Percentiles rank a stretch among this genome's conserved stretches.
Evolutionary conservation across 257 asterid genomes (phyloP).

Genomic region (Thymus mandschuricus): DNA sequence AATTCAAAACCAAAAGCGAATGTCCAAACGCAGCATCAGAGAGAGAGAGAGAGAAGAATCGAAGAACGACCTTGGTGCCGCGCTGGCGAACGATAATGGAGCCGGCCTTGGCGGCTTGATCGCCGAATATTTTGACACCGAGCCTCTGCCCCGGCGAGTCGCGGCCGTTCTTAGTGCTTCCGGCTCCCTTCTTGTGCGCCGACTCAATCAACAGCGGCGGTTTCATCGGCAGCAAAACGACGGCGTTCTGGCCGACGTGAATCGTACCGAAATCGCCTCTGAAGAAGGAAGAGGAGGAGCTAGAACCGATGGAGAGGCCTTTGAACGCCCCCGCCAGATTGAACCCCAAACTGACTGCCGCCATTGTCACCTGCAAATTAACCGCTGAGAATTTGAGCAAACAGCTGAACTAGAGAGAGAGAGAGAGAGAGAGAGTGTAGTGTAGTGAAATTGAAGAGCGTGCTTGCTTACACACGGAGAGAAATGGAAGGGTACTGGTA

Average conservation of each 20-base stretch:
- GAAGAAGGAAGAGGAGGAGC: constrained; percentile 57
- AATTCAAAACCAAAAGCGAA: not conserved
- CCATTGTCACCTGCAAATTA: constrained; percentile 49
- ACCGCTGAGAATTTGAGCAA: not conserved
- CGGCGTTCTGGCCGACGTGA: constrained; percentile 39
- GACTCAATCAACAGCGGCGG: constrained; percentile 72
- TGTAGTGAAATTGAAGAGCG: not conserved
- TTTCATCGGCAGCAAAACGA: constrained; percentile 62
- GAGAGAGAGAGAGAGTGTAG: not conserved
- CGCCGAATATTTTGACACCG: constrained; percentile 94
- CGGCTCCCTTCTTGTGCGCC: constrained; percentile 98
- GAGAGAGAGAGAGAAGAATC: not conserved
- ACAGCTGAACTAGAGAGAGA: too few species aligned
- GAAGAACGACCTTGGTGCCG: constrained; percentile 72
- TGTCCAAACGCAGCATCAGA: not conserved
- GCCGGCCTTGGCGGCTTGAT: constrained; percentile 87
- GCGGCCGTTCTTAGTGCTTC: constrained; percentile 93
- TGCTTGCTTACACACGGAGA: constrained; percentile 26
- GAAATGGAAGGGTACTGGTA: constrained; percentile 3
- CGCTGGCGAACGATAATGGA: constrained; percentile 93
- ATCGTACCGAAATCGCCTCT: constrained; percentile 62
- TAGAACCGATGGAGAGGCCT: constrained; percentile 70
- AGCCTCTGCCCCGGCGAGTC: constrained; percentile 96
- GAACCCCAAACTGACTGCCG: constrained; percentile 60
- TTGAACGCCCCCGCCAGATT: constrained; percentile 66